Percentiles rank a stretch among this genome's conserved stretches.
These are phyloP conservation scores for Neopestalotiopsis rosae DNA, from an alignment of 2,329 filamentous ascomycete species.

Conservation along the genomic window DNA sequence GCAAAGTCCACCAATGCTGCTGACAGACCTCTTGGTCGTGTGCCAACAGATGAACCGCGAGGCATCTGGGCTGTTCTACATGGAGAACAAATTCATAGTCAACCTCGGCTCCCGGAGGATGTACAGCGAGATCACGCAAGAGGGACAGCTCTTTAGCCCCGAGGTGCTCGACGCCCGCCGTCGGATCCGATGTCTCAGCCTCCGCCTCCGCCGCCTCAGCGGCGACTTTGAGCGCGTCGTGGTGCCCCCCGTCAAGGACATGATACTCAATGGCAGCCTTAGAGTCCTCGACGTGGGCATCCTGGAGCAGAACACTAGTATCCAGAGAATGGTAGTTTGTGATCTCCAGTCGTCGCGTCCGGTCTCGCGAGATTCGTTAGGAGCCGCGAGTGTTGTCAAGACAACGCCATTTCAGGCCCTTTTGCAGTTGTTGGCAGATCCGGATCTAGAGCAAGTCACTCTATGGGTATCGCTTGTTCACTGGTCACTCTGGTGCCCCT, in stretches of 20 bases:
- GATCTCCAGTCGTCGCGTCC: neutral
- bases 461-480: constrained; percentile 44
- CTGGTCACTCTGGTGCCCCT: constrained; percentile 46
- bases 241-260: constrained; percentile 35
- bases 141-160: constrained; percentile 35
- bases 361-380: constrained; percentile 14
- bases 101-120: constrained; percentile 34
- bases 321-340: neutral
- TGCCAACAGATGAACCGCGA: constrained; percentile 38
- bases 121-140: constrained; percentile 30
- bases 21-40: constrained; percentile 32
- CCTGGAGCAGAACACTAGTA: constrained; percentile 25
- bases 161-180: constrained; percentile 33
- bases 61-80: constrained; percentile 37
- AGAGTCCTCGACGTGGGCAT: constrained; percentile 31
- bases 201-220: constrained; percentile 34
- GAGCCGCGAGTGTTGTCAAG: constrained; percentile 26
- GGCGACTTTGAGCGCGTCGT: constrained; percentile 36
- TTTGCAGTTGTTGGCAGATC: constrained; percentile 49
- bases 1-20: neutral
- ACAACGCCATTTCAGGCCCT: constrained; percentile 40
- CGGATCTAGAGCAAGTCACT: constrained; percentile 46
- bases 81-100: constrained; percentile 33
- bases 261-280: constrained; percentile 34
- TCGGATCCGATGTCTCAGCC: constrained; percentile 31